phyloP scores from a whole-genome alignment of 441 rosid species.

The Jatropha podagrica region DNA sequence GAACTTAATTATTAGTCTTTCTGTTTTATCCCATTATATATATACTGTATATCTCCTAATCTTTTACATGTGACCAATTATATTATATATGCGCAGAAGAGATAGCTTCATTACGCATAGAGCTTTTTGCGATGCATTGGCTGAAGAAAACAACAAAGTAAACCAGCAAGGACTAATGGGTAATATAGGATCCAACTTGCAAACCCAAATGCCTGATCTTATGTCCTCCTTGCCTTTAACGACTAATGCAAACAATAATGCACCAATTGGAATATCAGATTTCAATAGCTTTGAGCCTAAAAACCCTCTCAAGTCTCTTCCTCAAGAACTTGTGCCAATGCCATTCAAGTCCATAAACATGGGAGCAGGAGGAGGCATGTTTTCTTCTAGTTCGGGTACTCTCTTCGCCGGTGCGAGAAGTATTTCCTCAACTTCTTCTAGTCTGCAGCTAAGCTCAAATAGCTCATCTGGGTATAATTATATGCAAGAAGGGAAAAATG shows the following conservation, averaged over 20 bases:
- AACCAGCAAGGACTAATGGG: constrained; percentile 44
- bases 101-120: constrained; percentile 67
- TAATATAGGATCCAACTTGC: constrained; percentile 34
- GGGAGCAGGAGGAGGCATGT: constrained; percentile 45
- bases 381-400: constrained; percentile 51
- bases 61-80: background rate
- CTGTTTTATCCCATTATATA: background rate
- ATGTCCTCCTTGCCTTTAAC: constrained; percentile 36
- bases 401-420: constrained; percentile 48
- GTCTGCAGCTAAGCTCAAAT: constrained; percentile 57
- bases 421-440: constrained; percentile 45
- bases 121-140: constrained; percentile 61
- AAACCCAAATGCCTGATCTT: constrained; percentile 43
- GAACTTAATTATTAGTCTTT: background rate
- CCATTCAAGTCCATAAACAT: constrained; percentile 59
- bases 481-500: constrained; percentile 40
- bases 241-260: constrained; percentile 10
- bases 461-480: constrained; percentile 40
- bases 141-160: constrained; percentile 64
- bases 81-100: constrained; percentile 37
- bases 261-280: constrained; percentile 40
- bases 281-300: constrained; percentile 45
- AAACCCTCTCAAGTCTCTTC: constrained; percentile 49
- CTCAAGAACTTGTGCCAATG: constrained; percentile 51
- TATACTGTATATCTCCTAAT: background rate